Conservation (phyloP, 2,329 filamentous ascomycete species). For the Cercospora brassicicola region DNA sequence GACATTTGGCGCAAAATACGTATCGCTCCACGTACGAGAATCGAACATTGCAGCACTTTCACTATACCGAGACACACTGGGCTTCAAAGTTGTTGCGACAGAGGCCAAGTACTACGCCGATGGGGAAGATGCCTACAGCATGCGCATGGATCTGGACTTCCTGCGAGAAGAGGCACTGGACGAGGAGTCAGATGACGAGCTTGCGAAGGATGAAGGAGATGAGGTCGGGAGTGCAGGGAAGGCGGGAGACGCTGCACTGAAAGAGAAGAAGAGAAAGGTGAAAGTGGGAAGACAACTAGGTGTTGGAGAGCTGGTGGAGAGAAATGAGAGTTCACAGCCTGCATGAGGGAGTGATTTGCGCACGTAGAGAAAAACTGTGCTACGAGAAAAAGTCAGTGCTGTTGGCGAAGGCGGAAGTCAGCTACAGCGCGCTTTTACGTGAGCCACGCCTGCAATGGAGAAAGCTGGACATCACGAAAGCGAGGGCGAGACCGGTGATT, state of each 20-base stretch:
- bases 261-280: conserved; percentile 71
- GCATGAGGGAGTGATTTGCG: background rate
- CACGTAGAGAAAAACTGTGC: background rate
- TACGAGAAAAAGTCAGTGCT: background rate
- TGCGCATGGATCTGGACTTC: conserved; percentile 77
- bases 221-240: conserved; percentile 26
- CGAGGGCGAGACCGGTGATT: background rate
- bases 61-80: conserved; percentile 87
- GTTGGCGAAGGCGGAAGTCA: background rate
- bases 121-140: conserved; percentile 91
- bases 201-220: conserved; percentile 44
- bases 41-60: conserved; percentile 89
- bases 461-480: background rate
- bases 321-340: conserved; percentile 24
- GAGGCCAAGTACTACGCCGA: conserved; percentile 95
- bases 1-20: conserved; percentile 85
- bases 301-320: conserved; percentile 72
- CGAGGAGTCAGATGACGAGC: conserved; percentile 45
- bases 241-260: conserved; percentile 28
- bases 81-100: conserved; percentile 83
- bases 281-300: conserved; percentile 79
- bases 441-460: background rate
- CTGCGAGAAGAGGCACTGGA: conserved; percentile 56
- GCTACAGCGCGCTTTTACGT: background rate
- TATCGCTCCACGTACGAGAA: conserved; percentile 91